Evolutionary conservation across 805 yeast genomes (phyloP).

Genomic region (Candida peoriensis): DNA sequence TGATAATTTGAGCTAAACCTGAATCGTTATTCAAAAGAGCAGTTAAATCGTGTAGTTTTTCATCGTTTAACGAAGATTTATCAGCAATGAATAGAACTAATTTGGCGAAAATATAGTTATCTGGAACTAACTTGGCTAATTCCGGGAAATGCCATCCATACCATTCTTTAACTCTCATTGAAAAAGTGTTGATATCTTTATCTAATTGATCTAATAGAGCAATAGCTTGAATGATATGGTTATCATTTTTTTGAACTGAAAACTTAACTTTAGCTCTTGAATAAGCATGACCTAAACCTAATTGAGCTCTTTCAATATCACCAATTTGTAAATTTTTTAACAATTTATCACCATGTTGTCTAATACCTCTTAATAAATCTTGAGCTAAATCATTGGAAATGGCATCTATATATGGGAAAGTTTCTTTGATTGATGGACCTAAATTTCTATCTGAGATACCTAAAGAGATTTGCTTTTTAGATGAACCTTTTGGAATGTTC

Average conservation of each 20-base stretch:
- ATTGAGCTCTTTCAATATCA: constrained; percentile 95
- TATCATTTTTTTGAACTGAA: constrained; percentile 96
- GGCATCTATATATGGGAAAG: constrained; percentile 85
- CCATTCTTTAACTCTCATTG: constrained; percentile 99
- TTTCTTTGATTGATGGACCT: constrained; percentile 95
- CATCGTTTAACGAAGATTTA: constrained; percentile 77
- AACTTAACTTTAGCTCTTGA: constrained; percentile 99
- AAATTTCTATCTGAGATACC: constrained; percentile 93
- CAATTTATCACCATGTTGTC: constrained; percentile 84
- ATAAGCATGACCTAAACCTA: constrained; percentile 98
- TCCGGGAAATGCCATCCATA: constrained; percentile 99
- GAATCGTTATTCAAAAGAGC: constrained; percentile 80
- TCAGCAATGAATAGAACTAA: constrained; percentile 80
- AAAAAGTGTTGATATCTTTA: constrained; percentile 94
- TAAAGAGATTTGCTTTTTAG: constrained; percentile 60
- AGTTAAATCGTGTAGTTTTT: constrained; percentile 84
- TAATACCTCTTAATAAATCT: constrained; percentile 91
- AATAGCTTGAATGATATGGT: constrained; percentile 98
- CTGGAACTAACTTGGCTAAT: constrained; percentile 96
- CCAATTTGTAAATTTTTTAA: constrained; percentile 90
- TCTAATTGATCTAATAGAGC: constrained; percentile 94
- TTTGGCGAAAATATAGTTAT: constrained; percentile 93
- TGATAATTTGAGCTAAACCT: constrained; percentile 83
- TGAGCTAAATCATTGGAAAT: constrained; percentile 88
- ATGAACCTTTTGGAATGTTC: constrained; percentile 72